Evolutionary conservation across 2,329 filamentous ascomycete genomes (phyloP).

Genomic region (Rutstroemia sp.): DNA sequence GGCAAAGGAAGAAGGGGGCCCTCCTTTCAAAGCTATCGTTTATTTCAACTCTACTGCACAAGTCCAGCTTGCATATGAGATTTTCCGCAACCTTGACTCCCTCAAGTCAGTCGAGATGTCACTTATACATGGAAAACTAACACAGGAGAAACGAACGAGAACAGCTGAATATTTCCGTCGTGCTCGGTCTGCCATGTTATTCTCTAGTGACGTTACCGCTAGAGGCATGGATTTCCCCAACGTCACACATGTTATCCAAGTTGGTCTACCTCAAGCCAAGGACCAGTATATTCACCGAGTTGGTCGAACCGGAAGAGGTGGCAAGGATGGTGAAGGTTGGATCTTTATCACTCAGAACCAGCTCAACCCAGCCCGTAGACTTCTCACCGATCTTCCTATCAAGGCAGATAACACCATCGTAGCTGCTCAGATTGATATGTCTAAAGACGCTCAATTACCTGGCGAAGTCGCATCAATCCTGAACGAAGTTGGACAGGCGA

Average conservation of each 20-base stretch:
- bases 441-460: constrained; percentile 28
- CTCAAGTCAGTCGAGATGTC: constrained; percentile 24
- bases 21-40: constrained; percentile 80
- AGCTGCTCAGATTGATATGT: constrained; percentile 28
- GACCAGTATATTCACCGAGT: constrained; percentile 73
- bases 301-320: constrained; percentile 68
- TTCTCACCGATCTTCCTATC: constrained; percentile 27
- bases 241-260: constrained; percentile 70
- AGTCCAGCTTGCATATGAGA: constrained; percentile 57
- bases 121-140: constrained; percentile 73
- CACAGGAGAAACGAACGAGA: constrained; percentile 60
- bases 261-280: constrained; percentile 54
- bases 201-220: constrained; percentile 76
- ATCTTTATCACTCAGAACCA: constrained; percentile 22
- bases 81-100: constrained; percentile 34
- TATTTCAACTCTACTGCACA: constrained; percentile 77
- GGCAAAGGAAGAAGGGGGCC: constrained; percentile 2
- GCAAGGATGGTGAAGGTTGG: constrained; percentile 60
- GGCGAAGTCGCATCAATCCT: constrained; percentile 22
- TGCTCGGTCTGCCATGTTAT: constrained; percentile 53
- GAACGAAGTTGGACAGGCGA: constrained; percentile 22
- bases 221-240: constrained; percentile 79
- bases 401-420: constrained; percentile 20
- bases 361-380: constrained; percentile 14
- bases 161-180: constrained; percentile 67